Base-by-base conservation (phyloP, 1,284 basidiomycete species). In the Trichosporon asahii region DNA sequence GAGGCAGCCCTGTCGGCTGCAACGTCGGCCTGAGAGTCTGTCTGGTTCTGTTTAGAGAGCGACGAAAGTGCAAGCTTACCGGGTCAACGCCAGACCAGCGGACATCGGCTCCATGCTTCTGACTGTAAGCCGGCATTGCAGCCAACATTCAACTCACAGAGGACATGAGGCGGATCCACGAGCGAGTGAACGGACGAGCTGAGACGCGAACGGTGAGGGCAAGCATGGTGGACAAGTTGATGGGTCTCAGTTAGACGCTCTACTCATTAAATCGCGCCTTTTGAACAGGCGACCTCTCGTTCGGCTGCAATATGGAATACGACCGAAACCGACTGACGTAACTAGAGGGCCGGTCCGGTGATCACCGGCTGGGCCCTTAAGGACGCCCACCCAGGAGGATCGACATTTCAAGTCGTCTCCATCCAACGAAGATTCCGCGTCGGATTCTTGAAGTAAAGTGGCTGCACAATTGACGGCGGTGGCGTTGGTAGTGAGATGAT, bases 11-110 rank as follows among this genome's bases (percentile, higher is more conserved):
- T 61, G 57, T 61, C 57, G 4, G 57, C 57, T 11, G 57, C 27
- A 18, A 61, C 57, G 18, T 61, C 57, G 57, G 57, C 57, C 29
- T 61, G 57, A 18, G 57, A 61, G 15, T 61, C 57, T 15, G 57
- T 61, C 57, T 61, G 15, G 6, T 18, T 12, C 1, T n/a, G 57
- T 60, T 60, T 31, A 61, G 57, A 33, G 7, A 33, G 2, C 29
- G 9, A n/a, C 1, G 29, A 33, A 8, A 6, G 15, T 18, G 18
- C 21, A 3, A 7, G 33, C 57, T 31, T 15, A 61, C 57, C 15
- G 57, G 57, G 9, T 61, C 29, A 31, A 61, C 57, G 27, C 57
- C 57, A 0, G 57, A 61, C 57, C 57, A 61, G 29, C 57, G 57
- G 18, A 61, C 57, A 1, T 61, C 57, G 3, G 57, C 27, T 5